Conservation (phyloP, 345 rosid species). For the Punica granatum region DNA sequence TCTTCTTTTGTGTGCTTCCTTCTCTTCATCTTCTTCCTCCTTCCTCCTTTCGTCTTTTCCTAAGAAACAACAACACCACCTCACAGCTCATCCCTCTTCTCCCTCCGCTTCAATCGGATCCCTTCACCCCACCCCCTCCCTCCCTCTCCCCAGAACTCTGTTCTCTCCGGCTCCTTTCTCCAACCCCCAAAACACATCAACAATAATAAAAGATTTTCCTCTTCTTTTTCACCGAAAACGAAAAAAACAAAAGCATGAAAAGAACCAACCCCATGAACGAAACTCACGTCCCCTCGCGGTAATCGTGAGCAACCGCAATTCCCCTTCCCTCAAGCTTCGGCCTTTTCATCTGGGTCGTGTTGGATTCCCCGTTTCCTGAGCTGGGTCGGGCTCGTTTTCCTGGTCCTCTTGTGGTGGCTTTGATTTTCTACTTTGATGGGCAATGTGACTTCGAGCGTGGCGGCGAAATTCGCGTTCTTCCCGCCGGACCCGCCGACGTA, state of each 20-base stretch:
- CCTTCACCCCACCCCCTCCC: neutral
- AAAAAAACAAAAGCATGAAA: neutral
- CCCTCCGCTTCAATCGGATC: conserved; percentile 55
- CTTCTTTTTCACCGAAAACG: neutral
- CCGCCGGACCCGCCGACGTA: conserved; percentile 97
- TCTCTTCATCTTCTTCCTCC: neutral
- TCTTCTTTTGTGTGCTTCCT: neutral
- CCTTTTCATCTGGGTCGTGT: neutral
- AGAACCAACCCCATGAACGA: conserved; percentile 10
- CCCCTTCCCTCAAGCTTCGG: neutral
- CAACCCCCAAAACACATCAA: conserved; percentile 13
- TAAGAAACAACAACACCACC: neutral
- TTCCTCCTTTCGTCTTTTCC: neutral
- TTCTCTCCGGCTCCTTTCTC: conserved; percentile 13
- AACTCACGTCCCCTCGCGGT: neutral
- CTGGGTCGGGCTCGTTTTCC: conserved; percentile 1
- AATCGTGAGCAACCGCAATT: neutral
- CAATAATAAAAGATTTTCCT: neutral
- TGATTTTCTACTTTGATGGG: conserved; percentile 43
- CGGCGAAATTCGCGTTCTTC: conserved; percentile 94
- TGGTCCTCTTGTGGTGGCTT: neutral
- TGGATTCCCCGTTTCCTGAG: neutral
- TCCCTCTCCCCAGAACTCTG: conserved; percentile 1
- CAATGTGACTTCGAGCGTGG: conserved; percentile 87
- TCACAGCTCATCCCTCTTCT: conserved; percentile 12